Conservation (phyloP, 108 stramenopile species). For the Skeletonema grethae region DNA sequence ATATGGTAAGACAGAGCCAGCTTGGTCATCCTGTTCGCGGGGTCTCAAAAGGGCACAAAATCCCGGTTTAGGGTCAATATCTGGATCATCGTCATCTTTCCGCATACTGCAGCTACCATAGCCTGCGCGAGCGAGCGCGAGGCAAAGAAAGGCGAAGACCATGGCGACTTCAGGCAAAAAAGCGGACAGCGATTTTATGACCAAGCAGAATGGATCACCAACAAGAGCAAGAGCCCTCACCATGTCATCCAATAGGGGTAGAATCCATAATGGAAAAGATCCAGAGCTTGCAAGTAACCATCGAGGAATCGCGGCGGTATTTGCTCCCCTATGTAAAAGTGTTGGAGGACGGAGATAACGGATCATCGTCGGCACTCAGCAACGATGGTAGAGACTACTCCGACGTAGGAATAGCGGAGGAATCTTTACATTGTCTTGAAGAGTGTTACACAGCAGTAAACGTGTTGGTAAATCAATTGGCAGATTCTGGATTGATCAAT, state of each 20-base stretch:
- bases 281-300: slow-evolving; percentile 35
- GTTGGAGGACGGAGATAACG: slow-evolving; percentile 23
- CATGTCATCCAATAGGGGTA: slow-evolving; percentile 9
- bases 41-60: no score
- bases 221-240: neutral
- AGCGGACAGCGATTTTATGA: neutral
- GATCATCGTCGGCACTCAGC: neutral
- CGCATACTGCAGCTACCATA: no score
- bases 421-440: slow-evolving; percentile 26
- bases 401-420: slow-evolving; percentile 16
- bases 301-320: slow-evolving; percentile 41
- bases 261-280: slow-evolving; percentile 38
- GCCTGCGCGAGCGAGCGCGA: no score
- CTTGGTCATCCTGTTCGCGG: no score
- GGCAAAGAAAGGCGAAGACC: no score
- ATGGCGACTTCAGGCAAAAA: no score
- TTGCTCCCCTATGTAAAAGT: slow-evolving; percentile 29
- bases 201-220: neutral
- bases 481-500: slow-evolving; percentile 28
- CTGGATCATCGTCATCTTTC: no score
- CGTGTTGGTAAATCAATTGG: slow-evolving; percentile 18
- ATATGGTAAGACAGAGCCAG: no score
- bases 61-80: no score
- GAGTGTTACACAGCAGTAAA: slow-evolving; percentile 19
- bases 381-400: slow-evolving; percentile 5